A percentile compares a stretch with the other conserved stretches of the same genome.
Conservation (phyloP, 2,329 filamentous ascomycete genomes). For the Paraphoma chrysanthemicola region DNA sequence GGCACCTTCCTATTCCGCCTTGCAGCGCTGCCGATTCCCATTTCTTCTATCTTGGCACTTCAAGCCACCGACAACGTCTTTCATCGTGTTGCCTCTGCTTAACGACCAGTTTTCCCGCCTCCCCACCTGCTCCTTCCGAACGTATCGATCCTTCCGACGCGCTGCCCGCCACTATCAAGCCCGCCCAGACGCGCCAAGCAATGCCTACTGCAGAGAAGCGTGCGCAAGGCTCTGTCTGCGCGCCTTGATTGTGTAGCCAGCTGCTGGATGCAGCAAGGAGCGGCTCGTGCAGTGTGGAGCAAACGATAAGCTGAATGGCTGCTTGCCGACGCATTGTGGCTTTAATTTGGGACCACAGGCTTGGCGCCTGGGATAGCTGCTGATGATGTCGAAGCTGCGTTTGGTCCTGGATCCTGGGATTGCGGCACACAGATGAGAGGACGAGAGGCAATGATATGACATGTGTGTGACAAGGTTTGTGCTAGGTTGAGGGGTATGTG, state of each 20-base stretch:
- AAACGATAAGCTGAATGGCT: too few species aligned
- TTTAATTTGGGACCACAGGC: not conserved
- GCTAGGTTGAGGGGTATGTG: not conserved
- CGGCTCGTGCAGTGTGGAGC: not conserved
- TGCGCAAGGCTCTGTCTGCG: too few species aligned
- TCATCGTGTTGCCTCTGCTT: too few species aligned
- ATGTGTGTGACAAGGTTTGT: not conserved
- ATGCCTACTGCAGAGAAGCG: too few species aligned
- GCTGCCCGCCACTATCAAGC: too few species aligned
- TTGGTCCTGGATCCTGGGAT: not conserved
- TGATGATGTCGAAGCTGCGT: too few species aligned
- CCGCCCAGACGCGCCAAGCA: too few species aligned
- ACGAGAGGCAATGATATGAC: not conserved
- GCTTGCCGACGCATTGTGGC: not conserved
- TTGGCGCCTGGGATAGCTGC: not conserved
- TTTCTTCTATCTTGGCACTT: not conserved
- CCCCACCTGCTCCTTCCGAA: not conserved
- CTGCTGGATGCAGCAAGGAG: too few species aligned
- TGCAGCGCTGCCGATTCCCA: not conserved
- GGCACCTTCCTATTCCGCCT: not conserved
- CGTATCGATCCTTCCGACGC: not conserved
- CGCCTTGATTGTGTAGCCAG: too few species aligned
- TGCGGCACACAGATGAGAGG: not conserved
- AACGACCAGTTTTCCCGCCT: not conserved
- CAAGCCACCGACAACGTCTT: not conserved